phyloP scores from a whole-genome alignment of 2,329 filamentous ascomycete species.

The Clarireedia paspali region DNA sequence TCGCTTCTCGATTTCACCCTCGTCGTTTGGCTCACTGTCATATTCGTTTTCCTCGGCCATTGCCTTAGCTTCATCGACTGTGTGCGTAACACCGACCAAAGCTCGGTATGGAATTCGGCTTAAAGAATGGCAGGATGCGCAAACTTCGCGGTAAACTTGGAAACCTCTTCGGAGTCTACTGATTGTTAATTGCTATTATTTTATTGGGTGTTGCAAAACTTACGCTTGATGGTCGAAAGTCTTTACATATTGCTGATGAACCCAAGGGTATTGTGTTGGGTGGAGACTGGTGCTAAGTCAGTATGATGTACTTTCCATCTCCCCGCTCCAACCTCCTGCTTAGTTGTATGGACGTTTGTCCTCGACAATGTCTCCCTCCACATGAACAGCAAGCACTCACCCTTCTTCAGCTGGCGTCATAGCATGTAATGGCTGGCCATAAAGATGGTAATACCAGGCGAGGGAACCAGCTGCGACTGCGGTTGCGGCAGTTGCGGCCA shows the following conservation, averaged over 20 bases:
- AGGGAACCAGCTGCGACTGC: constrained; percentile 80
- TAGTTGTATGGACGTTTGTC: background rate
- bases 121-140: constrained; percentile 94
- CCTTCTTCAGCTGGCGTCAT: constrained; percentile 95
- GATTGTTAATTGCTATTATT: constrained; percentile 1
- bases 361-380: background rate
- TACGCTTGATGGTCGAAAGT: constrained; percentile 96
- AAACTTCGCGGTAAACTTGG: constrained; percentile 98
- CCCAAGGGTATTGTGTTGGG: constrained; percentile 88
- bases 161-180: constrained; percentile 91
- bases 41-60: constrained; percentile 98
- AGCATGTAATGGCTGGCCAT: constrained; percentile 79
- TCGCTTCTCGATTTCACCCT: constrained; percentile 97
- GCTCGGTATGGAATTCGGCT: constrained; percentile 88
- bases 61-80: constrained; percentile 95
- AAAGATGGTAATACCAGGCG: constrained; percentile 96
- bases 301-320: constrained; percentile 9
- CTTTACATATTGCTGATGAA: constrained; percentile 84
- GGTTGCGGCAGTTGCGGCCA: constrained; percentile 80
- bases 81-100: constrained; percentile 85
- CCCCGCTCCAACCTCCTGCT: background rate
- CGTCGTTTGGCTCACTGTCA: constrained; percentile 93
- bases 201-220: constrained; percentile 36
- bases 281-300: constrained; percentile 60
- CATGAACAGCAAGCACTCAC: constrained; percentile 48